Conservation (phyloP, 2,329 filamentous ascomycete genomes). For the Diaporthe vaccinii region DNA sequence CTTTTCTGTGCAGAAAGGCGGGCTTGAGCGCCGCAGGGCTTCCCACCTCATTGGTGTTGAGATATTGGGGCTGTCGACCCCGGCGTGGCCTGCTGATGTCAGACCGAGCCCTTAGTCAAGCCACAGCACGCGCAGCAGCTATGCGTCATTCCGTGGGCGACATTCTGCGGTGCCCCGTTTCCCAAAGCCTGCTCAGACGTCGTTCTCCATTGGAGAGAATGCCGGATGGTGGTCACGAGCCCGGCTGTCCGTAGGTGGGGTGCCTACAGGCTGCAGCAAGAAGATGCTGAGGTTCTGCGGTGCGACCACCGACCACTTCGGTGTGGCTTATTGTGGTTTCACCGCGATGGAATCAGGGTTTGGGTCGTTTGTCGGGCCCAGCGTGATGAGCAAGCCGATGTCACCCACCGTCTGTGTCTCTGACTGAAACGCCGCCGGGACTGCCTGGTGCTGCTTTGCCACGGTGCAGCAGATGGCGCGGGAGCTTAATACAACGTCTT, state of each 20-base stretch:
- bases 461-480: conserved; percentile 13
- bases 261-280: not conserved
- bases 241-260: not conserved
- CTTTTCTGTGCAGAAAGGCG: not conserved
- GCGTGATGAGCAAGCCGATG: not conserved
- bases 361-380: not conserved
- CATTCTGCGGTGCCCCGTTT: not conserved
- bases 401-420: conserved; percentile 15
- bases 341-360: not conserved
- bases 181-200: not conserved
- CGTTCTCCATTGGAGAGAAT: not conserved
- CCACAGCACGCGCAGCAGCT: conserved; percentile 25
- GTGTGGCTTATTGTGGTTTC: not conserved
- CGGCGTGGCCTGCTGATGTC: conserved; percentile 26
- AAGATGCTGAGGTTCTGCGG: conserved; percentile 21
- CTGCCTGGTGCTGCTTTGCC: conserved; percentile 7
- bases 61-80: not conserved
- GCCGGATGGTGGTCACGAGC: not conserved
- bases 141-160: conserved; percentile 11
- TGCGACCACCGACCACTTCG: not conserved
- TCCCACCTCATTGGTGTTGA: not conserved
- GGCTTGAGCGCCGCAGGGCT: conserved; percentile 1
- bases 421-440: not conserved
- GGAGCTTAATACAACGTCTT: conserved; percentile 3
- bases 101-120: conserved; percentile 7